Conservation (phyloP, 192 early-diverging fungal species). For the Umbelopsis isabellina region DNA sequence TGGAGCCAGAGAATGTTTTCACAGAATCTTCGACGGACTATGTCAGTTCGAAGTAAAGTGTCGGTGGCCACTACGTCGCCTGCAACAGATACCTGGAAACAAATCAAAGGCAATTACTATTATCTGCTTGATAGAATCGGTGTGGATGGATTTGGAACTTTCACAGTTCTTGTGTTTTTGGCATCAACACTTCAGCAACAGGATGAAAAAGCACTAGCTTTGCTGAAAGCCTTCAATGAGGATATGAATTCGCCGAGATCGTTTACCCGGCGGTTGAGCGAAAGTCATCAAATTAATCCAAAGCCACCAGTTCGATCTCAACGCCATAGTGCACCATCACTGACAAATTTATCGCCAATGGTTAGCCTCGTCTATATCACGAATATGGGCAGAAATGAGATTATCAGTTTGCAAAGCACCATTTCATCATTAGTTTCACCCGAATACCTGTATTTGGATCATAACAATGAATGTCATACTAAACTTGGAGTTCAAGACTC, state of each 20-base stretch:
- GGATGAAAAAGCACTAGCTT: neutral
- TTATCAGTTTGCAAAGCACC: neutral
- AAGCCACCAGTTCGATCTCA: neutral
- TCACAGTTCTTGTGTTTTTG: neutral
- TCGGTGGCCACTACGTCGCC: neutral
- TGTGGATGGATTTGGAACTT: constrained; percentile 4
- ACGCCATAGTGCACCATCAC: constrained; percentile 1
- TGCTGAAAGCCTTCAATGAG: constrained; percentile 11
- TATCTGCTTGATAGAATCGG: constrained; percentile 1
- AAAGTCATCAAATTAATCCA: neutral
- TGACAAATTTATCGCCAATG: neutral
- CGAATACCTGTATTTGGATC: neutral
- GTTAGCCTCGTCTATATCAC: neutral
- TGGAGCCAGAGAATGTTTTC: constrained; percentile 15
- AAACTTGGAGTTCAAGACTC: constrained; percentile 7
- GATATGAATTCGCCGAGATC: constrained; percentile 18
- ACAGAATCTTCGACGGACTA: neutral
- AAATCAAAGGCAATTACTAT: neutral
- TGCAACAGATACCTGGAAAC: constrained; percentile 4
- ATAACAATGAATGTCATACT: constrained; percentile 17
- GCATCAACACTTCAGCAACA: constrained; percentile 9
- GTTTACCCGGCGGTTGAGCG: constrained; percentile 12
- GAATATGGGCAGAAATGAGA: neutral
- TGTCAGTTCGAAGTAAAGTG: neutral
- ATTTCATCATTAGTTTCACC: constrained; percentile 6